These are phyloP conservation scores for Russula emetica DNA, from an alignment of 768 basidiomycete genomes.

Conservation along the genomic window DNA sequence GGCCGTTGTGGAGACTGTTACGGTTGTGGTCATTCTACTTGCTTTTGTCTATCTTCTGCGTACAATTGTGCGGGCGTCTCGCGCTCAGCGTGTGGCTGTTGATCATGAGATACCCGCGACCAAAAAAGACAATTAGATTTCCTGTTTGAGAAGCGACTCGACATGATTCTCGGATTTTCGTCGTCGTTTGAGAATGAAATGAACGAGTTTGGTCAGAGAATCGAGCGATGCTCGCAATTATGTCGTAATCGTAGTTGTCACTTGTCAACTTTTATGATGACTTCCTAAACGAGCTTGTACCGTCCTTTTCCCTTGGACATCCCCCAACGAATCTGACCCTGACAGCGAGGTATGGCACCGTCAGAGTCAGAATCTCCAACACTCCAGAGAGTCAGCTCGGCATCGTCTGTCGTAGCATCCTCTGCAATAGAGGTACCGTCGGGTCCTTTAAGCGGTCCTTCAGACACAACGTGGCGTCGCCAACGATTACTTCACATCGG, in stretches of 20 bases:
- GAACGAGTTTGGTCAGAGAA: neutral
- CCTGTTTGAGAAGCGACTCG: too few relatives aligned
- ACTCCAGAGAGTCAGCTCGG: slow-evolving; percentile 1
- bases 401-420: neutral
- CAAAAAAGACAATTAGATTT: neutral
- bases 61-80: slow-evolving; percentile 1
- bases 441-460: slow-evolving; percentile 46
- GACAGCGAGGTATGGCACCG: neutral
- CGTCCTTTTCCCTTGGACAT: too few relatives aligned
- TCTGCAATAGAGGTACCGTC: slow-evolving; percentile 28
- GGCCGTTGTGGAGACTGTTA: slow-evolving; percentile 12
- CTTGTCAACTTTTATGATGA: too few relatives aligned
- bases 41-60: slow-evolving; percentile 12
- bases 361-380: neutral
- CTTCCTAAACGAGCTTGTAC: slow-evolving; percentile 9
- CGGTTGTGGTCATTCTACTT: neutral
- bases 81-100: neutral
- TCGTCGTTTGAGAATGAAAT: neutral
- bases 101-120: neutral
- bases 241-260: too few relatives aligned
- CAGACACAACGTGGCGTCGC: slow-evolving; percentile 56
- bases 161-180: too few relatives aligned
- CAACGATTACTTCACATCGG: slow-evolving; percentile 58
- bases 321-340: neutral
- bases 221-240: too few relatives aligned